Base-by-base conservation (phyloP, 495 filamentous ascomycete genomes). In the Neurospora sp. region DNA sequence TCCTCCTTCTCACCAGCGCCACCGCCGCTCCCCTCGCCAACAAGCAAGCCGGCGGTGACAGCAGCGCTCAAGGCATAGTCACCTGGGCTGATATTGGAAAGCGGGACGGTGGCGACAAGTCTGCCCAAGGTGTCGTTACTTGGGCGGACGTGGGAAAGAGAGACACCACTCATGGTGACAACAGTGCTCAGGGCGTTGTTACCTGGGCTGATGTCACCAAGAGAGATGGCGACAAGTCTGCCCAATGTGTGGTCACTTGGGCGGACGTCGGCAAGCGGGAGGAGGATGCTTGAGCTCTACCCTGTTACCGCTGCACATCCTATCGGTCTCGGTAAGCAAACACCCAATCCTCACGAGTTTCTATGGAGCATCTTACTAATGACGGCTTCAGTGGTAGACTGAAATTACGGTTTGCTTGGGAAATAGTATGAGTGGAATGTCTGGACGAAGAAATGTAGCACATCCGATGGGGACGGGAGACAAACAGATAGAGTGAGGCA, bases 181-280 rank as follows among this genome's bases (percentile, higher is more conserved):
- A 41, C 10, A 8, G 18, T n/a, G 20, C 71, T 0, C n/a, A 65
- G 8, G 71, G 71, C 8, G 71, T 72, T 27, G 53, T 72, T 5
- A 68, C 71, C 4, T 72, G 53, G 71, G 53, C 45, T 12, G 71
- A 72, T 27, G 70, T 53, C 0, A n/a, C n/a, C n/a, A n/a, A n/a
- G n/a, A n/a, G n/a, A n/a, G n/a, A n/a, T n/a, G n/a, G n/a, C n/a
- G n/a, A n/a, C n/a, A n/a, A n/a, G n/a, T n/a, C n/a, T n/a, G n/a
- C n/a, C n/a, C n/a, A n/a, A n/a, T n/a, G n/a, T n/a, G n/a, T n/a
- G n/a, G n/a, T n/a, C n/a, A n/a, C n/a, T n/a, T n/a, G n/a, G n/a
- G n/a, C n/a, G n/a, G n/a, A n/a, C n/a, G n/a, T n/a, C n/a, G 4
- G 10, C 5, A 70, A 70, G 40, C n/a, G 40, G 37, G 40, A 38